These are phyloP conservation scores for Alternaria alternata DNA, from an alignment of 2,329 filamentous ascomycete species.

Conservation along the genomic window DNA sequence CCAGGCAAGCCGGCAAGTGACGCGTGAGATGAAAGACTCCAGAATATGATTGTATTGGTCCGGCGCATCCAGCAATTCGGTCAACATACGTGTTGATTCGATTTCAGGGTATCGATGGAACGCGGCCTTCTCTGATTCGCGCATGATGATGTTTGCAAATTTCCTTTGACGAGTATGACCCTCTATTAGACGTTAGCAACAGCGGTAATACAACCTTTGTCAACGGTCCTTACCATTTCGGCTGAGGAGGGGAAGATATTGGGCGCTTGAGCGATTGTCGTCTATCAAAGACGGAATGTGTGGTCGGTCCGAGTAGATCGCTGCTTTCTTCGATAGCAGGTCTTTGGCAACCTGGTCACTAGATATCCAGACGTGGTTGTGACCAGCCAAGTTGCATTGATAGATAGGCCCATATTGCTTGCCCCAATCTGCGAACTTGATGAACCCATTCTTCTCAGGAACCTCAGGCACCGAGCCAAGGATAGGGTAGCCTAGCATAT, in stretches of 20 bases:
- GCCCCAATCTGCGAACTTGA: constrained; percentile 58
- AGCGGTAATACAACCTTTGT: background rate
- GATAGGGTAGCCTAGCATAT: constrained; percentile 51
- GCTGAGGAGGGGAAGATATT: constrained; percentile 57
- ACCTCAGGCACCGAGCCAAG: constrained; percentile 55
- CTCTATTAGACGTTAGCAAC: constrained; percentile 38
- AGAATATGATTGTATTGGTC: constrained; percentile 54
- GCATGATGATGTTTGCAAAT: constrained; percentile 58
- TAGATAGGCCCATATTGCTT: constrained; percentile 57
- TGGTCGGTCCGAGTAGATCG: constrained; percentile 58
- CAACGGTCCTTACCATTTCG: constrained; percentile 49
- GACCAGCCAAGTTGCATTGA: constrained; percentile 54
- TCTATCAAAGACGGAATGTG: constrained; percentile 55
- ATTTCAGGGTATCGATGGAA: constrained; percentile 57
- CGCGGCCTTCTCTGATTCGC: constrained; percentile 50
- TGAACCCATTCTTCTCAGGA: constrained; percentile 54
- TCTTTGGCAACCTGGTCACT: constrained; percentile 54
- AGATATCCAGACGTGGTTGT: constrained; percentile 58
- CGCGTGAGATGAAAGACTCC: constrained; percentile 56
- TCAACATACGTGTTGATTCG: constrained; percentile 56
- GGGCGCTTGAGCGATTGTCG: constrained; percentile 55
- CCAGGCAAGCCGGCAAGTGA: constrained; percentile 59
- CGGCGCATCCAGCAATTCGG: constrained; percentile 55
- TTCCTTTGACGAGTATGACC: constrained; percentile 55
- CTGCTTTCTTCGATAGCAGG: constrained; percentile 54